phyloP scores from a whole-genome alignment of 805 yeast species.

The Kodamaea nitidulidarum region DNA sequence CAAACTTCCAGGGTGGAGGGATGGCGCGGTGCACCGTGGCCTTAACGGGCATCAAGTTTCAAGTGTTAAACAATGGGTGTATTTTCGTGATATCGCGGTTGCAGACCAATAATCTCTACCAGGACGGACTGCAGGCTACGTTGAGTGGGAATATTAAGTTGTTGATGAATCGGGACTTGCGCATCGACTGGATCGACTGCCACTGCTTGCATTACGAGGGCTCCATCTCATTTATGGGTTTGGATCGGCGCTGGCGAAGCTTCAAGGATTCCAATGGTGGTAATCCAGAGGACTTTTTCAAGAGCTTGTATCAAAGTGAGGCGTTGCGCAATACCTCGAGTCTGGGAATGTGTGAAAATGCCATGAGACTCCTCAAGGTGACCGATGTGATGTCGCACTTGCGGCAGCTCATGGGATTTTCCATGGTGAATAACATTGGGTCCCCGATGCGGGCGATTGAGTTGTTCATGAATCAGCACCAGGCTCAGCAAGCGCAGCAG shows the following conservation, averaged over 20 bases:
- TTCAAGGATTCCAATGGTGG: conserved; percentile 12
- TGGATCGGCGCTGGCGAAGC: conserved; percentile 25
- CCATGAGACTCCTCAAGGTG: conserved; percentile 69
- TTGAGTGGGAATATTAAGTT: conserved; percentile 60
- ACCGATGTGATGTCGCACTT: conserved; percentile 75
- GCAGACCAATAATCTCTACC: conserved; percentile 38
- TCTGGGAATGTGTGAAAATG: conserved; percentile 61
- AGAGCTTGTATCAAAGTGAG: conserved; percentile 23
- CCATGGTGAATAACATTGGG: conserved; percentile 42
- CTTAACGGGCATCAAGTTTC: conserved; percentile 37
- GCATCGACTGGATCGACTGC: conserved; percentile 71
- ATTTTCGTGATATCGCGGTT: conserved; percentile 31
- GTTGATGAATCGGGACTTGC: conserved; percentile 56
- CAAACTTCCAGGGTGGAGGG: conserved; percentile 46
- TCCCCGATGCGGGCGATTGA: conserved; percentile 58
- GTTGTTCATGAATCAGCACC: conserved; percentile 23
- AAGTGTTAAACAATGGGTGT: conserved; percentile 39
- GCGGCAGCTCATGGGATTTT: conserved; percentile 58
- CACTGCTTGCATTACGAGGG: conserved; percentile 31
- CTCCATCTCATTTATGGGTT: conserved; percentile 21
- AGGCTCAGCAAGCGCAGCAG: conserved; percentile 3
- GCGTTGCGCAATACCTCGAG: conserved; percentile 48
- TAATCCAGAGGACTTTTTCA: conserved; percentile 18
- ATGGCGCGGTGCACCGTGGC: conserved; percentile 24
- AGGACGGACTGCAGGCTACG: conserved; percentile 67